Evolutionary conservation across 345 rosid genomes (phyloP), one percentile per base, ranked within the genome.

Genomic region (Atalantia buxifolia): DNA sequence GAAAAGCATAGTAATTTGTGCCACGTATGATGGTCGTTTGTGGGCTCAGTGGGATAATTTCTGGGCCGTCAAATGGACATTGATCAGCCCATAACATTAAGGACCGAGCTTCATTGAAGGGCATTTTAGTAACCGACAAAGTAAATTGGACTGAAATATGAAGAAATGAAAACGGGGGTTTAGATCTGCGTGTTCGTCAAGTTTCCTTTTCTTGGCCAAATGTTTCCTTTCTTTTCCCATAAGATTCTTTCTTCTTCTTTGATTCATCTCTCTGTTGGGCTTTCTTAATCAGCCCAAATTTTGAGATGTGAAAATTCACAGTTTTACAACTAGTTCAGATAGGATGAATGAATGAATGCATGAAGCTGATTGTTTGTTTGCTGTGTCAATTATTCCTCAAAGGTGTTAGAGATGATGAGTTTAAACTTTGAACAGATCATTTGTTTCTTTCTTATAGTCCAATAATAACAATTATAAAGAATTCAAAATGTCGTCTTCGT

Each of bases 401-500:
- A 14, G 7, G 57, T 53, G 21, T 53, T 53, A 6, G 57, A 18
- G 57, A 53, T 53, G 57, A 53, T 53, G 57, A 5, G 22, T 53
- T 53, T 40, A 38, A 38, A 38, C 42, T 38, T 1, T 14, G 18
- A 53, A 53, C 57, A 53, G 22, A 53, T 53, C 57, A 18, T 53
- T 18, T 53, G 21, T 53, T 53, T 19, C 7, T 5, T 53, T 53
- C 8, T 18, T 53, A 53, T 53, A 6, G 57, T 53, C 7, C 18
- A 16, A 18, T 53, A 53, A 53, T 19, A 53, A 53, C 16, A 45
- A 13, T 45, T 45, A 13, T 5, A 53, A 16, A 16, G 19, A 19
- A 53, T 53, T 53, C 22, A 53, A 53, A 53, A 53, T 53, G 57
- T 22, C 18, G 35, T 77, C 90, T 8, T 71, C 78, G 24, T 22